Evolutionary conservation across 2,329 filamentous ascomycete genomes (phyloP), one percentile per base, ranked within the genome.

Genomic region (Ophiostoma montium): DNA sequence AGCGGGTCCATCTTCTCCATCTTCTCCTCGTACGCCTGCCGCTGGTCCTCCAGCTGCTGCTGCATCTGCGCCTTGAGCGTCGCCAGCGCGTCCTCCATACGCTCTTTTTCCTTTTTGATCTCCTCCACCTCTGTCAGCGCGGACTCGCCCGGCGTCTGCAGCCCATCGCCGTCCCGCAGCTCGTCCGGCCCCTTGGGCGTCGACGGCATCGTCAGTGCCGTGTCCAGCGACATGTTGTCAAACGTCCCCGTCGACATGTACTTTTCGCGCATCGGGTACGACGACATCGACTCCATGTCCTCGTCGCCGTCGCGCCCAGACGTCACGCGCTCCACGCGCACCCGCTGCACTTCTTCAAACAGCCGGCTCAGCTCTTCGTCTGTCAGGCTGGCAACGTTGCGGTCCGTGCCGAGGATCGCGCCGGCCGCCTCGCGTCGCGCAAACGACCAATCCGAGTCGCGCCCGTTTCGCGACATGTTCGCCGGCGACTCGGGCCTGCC

Each of bases 211-310:
- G 92, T 98, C 46, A 98, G 72, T 12, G 82, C 84, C 1, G 92
- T 98, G 62, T 98, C 92, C 15, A 98, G 72, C 2, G 90, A 96
- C 59, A 95, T 92, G 61, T 94, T 95, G 65, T 98, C 92, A 48
- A 96, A 74, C 0, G 90, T 95, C 2, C 90, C 90, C 49, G 84
- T 92, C 3, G 89, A 95, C 69, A 95, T 78, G 64, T 96, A 96
- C 61, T 96, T 96, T 58, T 98, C 92, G 47, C 92, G 76, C 30
- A 89, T 72, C 2, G 87, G 83, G 60, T 89, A 95, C 0, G 90
- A 95, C 27, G 82, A 84, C 44, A 84, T 78, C 0, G 90, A 95
- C 56, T 98, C 92, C 48, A 82, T 79, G 62, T 96, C 92, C 50
- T 95, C 90, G 50, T 90, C 86, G 36, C 83, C 82, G 53, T 90